phyloP scores from a whole-genome alignment of 1,284 basidiomycete genomes.

The Afroboletus lepidellus region DNA sequence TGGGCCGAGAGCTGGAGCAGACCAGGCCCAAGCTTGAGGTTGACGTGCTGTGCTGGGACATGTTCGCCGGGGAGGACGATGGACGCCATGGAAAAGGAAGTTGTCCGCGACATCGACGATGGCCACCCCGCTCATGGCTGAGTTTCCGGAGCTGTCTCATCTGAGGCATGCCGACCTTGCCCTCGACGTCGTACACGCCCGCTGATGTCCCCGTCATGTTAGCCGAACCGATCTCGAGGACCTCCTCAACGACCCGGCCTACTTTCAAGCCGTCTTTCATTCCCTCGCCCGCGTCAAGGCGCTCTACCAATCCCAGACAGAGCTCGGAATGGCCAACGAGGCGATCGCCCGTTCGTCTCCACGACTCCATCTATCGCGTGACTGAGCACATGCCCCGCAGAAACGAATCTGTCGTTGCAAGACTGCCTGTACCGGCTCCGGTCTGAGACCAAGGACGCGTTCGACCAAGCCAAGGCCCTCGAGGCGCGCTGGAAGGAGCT shows the following conservation, averaged over 20 bases:
- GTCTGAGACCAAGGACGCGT: conserved; percentile 78
- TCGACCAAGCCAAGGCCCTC: conserved; percentile 77
- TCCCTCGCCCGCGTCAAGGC: conserved; percentile 71
- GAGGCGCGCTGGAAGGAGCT: conserved; percentile 82
- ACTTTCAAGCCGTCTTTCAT: conserved; percentile 87
- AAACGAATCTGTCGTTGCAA: conserved; percentile 72
- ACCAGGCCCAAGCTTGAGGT: conserved; percentile 79
- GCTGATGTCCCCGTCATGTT: conserved; percentile 12
- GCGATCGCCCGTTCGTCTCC: conserved; percentile 71
- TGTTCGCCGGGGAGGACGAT: conserved; percentile 67
- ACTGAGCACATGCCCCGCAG: conserved; percentile 31
- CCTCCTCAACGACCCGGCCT: conserved; percentile 73
- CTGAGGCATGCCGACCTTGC: conserved; percentile 53
- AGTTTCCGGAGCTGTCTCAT: conserved; percentile 70
- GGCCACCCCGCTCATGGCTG: conserved; percentile 47
- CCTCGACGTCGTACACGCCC: conserved; percentile 1
- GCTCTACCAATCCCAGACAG: conserved; percentile 71
- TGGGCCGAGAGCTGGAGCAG: conserved; percentile 46
- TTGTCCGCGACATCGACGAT: conserved; percentile 18
- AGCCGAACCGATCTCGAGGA: conserved; percentile 89
- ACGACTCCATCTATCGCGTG: conserved; percentile 1
- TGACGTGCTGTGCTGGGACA: conserved; percentile 67
- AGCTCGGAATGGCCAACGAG: conserved; percentile 80
- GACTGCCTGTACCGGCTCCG: conserved; percentile 72
- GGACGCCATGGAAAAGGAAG: conserved; percentile 42